phyloP scores from a whole-genome alignment of 2,329 filamentous ascomycete genomes.

The Elsinoe arachidis region DNA sequence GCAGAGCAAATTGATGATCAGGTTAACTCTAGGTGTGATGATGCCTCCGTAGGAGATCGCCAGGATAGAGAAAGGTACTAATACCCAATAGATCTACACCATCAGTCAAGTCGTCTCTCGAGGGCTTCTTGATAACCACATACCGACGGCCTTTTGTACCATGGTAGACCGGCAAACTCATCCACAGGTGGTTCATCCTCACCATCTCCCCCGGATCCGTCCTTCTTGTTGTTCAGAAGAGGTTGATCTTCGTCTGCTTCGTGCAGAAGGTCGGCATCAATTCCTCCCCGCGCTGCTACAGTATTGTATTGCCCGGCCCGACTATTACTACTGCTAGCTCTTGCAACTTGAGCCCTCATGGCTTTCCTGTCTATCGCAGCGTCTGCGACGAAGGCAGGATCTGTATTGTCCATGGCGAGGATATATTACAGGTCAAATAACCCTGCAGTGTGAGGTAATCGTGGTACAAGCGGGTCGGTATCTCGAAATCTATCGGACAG shows the following conservation, averaged over 20 bases:
- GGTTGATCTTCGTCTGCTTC: conserved; percentile 21
- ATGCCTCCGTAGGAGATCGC: conserved; percentile 80
- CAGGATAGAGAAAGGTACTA: conserved; percentile 71
- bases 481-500: neutral
- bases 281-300: conserved; percentile 15
- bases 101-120: neutral
- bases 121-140: neutral
- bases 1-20: conserved; percentile 79
- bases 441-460: conserved; percentile 9
- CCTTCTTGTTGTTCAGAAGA: conserved; percentile 19
- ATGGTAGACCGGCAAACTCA: conserved; percentile 54
- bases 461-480: conserved; percentile 2
- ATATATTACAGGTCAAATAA: neutral
- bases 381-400: conserved; percentile 27
- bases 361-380: conserved; percentile 23
- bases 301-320: conserved; percentile 14
- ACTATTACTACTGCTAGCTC: conserved; percentile 6
- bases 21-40: conserved; percentile 76
- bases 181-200: conserved; percentile 17
- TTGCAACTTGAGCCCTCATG: neutral
- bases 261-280: conserved; percentile 12
- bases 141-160: conserved; percentile 50
- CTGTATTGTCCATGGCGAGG: conserved; percentile 20
- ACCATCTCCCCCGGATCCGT: conserved; percentile 18
- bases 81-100: conserved; percentile 66